Conservation (phyloP, 2,329 filamentous ascomycete species). For the Teratosphaeria gauchensis region DNA sequence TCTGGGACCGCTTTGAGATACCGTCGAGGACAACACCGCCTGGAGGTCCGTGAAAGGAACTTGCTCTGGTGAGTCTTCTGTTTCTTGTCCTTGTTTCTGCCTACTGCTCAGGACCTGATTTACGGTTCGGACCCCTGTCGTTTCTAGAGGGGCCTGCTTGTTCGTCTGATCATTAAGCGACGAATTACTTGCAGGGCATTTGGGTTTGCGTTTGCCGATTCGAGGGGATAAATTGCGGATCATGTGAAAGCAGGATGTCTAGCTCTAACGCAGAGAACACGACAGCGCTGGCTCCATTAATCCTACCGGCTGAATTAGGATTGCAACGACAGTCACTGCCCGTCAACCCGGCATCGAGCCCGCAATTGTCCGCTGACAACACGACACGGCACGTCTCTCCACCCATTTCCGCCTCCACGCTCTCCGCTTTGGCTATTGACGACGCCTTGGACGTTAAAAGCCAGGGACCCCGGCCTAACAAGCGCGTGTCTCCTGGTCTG, state of each 20-base stretch:
- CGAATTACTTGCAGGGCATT: background rate
- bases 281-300: background rate
- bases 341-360: too few species aligned
- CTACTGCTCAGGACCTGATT: background rate
- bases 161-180: background rate
- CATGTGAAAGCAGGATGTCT: background rate
- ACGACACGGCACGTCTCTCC: background rate
- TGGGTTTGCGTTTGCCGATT: background rate
- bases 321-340: background rate
- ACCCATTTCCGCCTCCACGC: background rate
- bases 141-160: background rate
- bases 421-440: background rate
- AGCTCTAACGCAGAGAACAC: background rate
- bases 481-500: conserved; percentile 31
- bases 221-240: background rate
- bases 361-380: background rate
- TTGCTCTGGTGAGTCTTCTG: background rate
- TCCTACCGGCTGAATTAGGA: background rate
- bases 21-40: background rate
- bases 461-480: conserved; percentile 27
- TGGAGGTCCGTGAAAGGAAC: background rate
- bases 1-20: background rate
- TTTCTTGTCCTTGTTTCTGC: background rate
- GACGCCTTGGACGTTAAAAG: background rate
- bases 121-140: background rate